A percentile compares a stretch with the other conserved stretches of the same genome.
phyloP scores from a whole-genome alignment of 768 basidiomycete genomes.

The Boletus reticulatus region DNA sequence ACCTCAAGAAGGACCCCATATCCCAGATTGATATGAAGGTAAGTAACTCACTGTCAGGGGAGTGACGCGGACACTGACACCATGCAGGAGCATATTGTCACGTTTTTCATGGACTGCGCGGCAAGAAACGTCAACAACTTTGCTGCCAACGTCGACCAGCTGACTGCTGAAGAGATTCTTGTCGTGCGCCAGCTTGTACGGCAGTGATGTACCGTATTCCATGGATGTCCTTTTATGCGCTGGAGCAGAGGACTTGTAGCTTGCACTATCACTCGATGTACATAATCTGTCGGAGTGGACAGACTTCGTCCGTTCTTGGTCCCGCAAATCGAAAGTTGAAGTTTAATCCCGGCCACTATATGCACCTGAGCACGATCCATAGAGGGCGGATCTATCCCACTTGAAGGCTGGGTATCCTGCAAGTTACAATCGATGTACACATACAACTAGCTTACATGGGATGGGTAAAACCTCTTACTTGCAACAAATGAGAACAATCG shows the following conservation, averaged over 20 bases:
- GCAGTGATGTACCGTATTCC: constrained; percentile 13
- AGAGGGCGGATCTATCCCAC: no score
- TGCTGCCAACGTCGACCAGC: constrained; percentile 56
- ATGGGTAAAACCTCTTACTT: neutral
- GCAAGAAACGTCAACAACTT: constrained; percentile 62
- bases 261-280: constrained; percentile 19
- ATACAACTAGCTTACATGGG: neutral
- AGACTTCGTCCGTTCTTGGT: neutral
- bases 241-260: neutral
- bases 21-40: constrained; percentile 82
- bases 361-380: neutral
- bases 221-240: neutral
- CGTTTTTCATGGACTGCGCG: constrained; percentile 70
- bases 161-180: constrained; percentile 67
- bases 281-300: neutral
- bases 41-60: constrained; percentile 4
- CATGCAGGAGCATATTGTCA: constrained; percentile 60
- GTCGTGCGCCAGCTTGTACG: constrained; percentile 55
- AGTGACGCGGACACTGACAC: neutral
- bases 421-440: neutral
- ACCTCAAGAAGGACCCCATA: constrained; percentile 82
- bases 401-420: neutral
- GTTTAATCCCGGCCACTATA: neutral
- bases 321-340: no score
- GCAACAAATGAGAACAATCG: neutral